Percentiles rank a stretch among this genome's conserved stretches.
Conservation (phyloP, 352 stramenopile genomes). For the Chrysophaeum taylorii region DNA sequence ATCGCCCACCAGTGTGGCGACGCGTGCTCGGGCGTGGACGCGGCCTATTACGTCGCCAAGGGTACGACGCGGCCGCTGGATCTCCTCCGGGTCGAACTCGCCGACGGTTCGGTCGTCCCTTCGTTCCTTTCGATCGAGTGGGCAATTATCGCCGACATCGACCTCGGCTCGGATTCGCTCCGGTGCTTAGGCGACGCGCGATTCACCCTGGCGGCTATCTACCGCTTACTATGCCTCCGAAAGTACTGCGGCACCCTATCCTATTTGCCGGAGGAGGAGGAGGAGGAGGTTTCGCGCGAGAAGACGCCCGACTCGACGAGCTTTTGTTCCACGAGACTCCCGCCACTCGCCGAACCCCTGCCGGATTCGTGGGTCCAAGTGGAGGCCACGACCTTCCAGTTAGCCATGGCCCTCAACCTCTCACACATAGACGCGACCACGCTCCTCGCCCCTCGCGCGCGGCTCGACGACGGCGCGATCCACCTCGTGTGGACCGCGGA, state of each 20-base stretch:
- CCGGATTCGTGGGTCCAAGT: background rate
- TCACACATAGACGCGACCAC: background rate
- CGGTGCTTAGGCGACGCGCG: slow-evolving; percentile 49
- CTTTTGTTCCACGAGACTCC: background rate
- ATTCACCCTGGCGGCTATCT: slow-evolving; percentile 51
- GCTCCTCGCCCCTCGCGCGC: background rate
- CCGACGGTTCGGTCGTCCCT: slow-evolving; percentile 28
- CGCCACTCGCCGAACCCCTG: background rate
- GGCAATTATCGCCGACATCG: slow-evolving; percentile 64
- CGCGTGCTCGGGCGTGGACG: background rate
- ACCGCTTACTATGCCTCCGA: slow-evolving; percentile 46
- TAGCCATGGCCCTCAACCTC: background rate
- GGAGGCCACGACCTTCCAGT: background rate
- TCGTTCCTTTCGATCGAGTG: slow-evolving; percentile 69
- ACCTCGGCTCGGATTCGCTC: slow-evolving; percentile 59
- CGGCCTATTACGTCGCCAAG: background rate
- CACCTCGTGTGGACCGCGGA: background rate
- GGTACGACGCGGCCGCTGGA: background rate
- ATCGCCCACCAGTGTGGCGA: background rate
- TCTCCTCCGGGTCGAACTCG: slow-evolving; percentile 31
- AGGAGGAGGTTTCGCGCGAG: no score
- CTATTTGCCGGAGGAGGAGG: background rate
- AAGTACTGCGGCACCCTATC: slow-evolving; percentile 51
- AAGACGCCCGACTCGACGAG: background rate
- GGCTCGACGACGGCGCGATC: slow-evolving; percentile 2